These are phyloP conservation scores for Thalassiosira livingstoniorum DNA, from an alignment of 352 stramenopile species.

Conservation along the genomic window DNA sequence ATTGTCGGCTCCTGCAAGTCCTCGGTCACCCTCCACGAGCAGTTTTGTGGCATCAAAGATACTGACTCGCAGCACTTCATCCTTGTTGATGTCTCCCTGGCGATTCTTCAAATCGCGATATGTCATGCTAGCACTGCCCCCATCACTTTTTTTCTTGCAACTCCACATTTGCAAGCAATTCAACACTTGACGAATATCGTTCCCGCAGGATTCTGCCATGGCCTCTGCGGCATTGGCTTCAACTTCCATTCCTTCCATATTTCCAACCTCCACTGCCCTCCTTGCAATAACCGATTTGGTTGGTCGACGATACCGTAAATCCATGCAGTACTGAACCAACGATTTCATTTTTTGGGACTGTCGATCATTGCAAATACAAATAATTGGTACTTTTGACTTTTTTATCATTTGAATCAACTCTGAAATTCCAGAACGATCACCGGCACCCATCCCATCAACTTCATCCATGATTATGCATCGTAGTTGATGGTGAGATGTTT, in stretches of 20 bases:
- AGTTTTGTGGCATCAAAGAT: slow-evolving; percentile 94
- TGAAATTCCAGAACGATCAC: slow-evolving; percentile 95
- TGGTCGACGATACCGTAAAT: slow-evolving; percentile 94
- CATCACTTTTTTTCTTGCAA: slow-evolving; percentile 57
- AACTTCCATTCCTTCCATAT: slow-evolving; percentile 90
- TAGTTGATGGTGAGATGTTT: slow-evolving; percentile 74
- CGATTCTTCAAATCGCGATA: slow-evolving; percentile 83
- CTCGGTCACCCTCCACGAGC: slow-evolving; percentile 88
- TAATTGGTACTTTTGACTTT: slow-evolving; percentile 97
- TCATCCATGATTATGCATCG: slow-evolving; percentile 99
- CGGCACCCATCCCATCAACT: slow-evolving; percentile 98
- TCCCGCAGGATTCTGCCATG: slow-evolving; percentile 94
- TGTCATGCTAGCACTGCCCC: slow-evolving; percentile 53
- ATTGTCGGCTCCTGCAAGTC: slow-evolving; percentile 60
- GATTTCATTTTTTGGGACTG: slow-evolving; percentile 92
- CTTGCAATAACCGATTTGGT: slow-evolving; percentile 94
- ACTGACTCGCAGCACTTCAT: slow-evolving; percentile 91
- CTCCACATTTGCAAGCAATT: slow-evolving; percentile 98
- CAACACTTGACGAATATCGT: slow-evolving; percentile 97
- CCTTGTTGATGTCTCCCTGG: slow-evolving; percentile 81
- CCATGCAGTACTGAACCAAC: slow-evolving; percentile 97
- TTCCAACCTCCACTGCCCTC: slow-evolving; percentile 91
- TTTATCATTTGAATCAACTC: slow-evolving; percentile 99
- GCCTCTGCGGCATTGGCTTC: slow-evolving; percentile 97
- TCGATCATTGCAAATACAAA: slow-evolving; percentile 99